Evolutionary conservation across 371 early-diverging fungal genomes (phyloP), one percentile per base, ranked within the genome.

Genomic region (Mucor irregularis): DNA sequence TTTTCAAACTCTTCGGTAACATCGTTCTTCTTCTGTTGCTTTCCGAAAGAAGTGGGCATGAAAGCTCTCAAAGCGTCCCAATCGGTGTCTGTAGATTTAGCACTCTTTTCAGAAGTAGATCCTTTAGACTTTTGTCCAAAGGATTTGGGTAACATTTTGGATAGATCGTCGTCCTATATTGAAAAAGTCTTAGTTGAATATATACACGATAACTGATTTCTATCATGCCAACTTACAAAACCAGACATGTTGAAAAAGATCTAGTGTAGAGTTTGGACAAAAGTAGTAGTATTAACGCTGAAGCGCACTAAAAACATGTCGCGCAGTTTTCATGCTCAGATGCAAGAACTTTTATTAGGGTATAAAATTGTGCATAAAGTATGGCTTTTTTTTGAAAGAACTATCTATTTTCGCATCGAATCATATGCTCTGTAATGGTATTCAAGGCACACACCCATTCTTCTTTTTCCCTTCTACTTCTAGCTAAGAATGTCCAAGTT

Each of bases 41-140:
- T 80, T 9, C 84, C 86, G 66, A 86, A 86, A 4, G 84, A 80
- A 5, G 67, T 80, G n/a, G 84, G 84, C 60, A 86, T 59, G 48
- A 82, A 76, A 17, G 68, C 66, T 24, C 80, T 57, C 9, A 86
- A 60, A 3, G 78, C 69, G 52, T 78, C 82, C 72, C 71, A 69
- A 33, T 68, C 80, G 26, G 74, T 19, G 10, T 44, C 44, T 26
- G 39, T 24, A n/a, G 50, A 30, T 57, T 33, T 49, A 38, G 2
- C 49, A 51, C n/a, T 59, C 54, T 33, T 38, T 42, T 3, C 33
- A 5, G 22, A 24, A 33, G 39, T 58, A 17, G 56, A 14, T 13
- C 53, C 48, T 9, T 67, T 57, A 5, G 45, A 34, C 14, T 66
- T 66, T 35, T 71, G 65, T n/a, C 81, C 81, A 53, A 82, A 78